Evolutionary conservation across 2,329 filamentous ascomycete genomes (phyloP).

Genomic region (Chaetomium strumarium): DNA sequence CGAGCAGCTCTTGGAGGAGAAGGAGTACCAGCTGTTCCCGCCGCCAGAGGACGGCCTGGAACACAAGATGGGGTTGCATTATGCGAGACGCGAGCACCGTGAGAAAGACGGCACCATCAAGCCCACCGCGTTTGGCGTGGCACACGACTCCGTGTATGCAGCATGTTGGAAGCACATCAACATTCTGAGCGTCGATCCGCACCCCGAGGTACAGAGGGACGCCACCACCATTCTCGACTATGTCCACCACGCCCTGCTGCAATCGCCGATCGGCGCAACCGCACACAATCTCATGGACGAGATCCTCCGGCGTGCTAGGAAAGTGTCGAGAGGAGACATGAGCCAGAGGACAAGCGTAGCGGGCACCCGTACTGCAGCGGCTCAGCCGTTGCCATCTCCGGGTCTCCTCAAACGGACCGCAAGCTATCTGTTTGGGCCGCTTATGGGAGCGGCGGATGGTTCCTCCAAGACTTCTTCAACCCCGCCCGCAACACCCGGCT

Average conservation of each 20-base stretch:
- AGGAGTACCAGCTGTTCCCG: constrained; percentile 56
- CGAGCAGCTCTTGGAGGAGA: constrained; percentile 83
- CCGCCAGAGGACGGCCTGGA: constrained; percentile 51
- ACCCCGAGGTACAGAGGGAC: constrained; percentile 84
- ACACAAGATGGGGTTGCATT: constrained; percentile 58
- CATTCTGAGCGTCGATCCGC: constrained; percentile 86
- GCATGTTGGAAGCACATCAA: constrained; percentile 92
- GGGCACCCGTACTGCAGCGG: constrained; percentile 31
- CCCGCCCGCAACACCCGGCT: constrained; percentile 29
- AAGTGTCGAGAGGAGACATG: constrained; percentile 39
- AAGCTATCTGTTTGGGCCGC: constrained; percentile 56
- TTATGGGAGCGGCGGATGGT: constrained; percentile 45
- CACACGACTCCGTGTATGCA: constrained; percentile 85
- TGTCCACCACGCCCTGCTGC: constrained; percentile 69
- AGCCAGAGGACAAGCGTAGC: constrained; percentile 40
- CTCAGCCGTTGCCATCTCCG: constrained; percentile 47
- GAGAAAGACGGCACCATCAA: constrained; percentile 54
- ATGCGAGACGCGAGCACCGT: constrained; percentile 50
- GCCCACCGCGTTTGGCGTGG: constrained; percentile 52
- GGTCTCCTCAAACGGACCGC: constrained; percentile 59
- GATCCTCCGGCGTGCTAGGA: constrained; percentile 49
- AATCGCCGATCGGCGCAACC: constrained; percentile 66
- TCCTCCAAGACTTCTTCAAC: constrained; percentile 29
- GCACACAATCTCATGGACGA: constrained; percentile 71
- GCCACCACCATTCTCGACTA: constrained; percentile 82